phyloP scores from a whole-genome alignment of 768 basidiomycete species.

The Suillus sp. region DNA sequence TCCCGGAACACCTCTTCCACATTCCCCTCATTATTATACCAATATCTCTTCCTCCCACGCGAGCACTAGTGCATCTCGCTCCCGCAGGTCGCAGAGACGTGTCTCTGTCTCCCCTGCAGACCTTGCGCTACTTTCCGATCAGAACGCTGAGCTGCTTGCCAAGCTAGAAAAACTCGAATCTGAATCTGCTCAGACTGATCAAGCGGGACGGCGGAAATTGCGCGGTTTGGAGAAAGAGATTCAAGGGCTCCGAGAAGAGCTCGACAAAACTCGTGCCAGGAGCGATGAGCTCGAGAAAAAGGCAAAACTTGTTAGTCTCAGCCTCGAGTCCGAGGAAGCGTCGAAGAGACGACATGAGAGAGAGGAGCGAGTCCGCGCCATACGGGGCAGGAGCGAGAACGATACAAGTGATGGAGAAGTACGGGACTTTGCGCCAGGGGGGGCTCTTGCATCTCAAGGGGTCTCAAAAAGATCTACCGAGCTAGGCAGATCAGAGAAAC shows the following conservation, averaged over 20 bases:
- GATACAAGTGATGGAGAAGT: conserved; percentile 38
- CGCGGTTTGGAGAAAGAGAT: conserved; percentile 82
- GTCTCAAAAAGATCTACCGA: conserved; percentile 2
- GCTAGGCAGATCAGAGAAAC: conserved; percentile 17
- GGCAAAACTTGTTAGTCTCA: conserved; percentile 44
- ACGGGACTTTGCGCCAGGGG: conserved; percentile 64
- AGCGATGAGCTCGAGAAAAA: conserved; percentile 74
- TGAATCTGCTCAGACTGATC: conserved; percentile 68
- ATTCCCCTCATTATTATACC: conserved; percentile 38
- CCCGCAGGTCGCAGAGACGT: conserved; percentile 35
- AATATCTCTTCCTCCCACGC: conserved; percentile 29
- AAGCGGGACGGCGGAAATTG: conserved; percentile 66
- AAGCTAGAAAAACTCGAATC: conserved; percentile 77
- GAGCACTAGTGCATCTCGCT: conserved; percentile 23
- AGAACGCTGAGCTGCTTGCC: conserved; percentile 77
- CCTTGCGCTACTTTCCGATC: conserved; percentile 71
- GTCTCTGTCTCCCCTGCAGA: conserved; percentile 71
- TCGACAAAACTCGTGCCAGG: conserved; percentile 72
- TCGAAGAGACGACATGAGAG: conserved; percentile 38
- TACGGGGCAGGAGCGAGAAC: conserved; percentile 44
- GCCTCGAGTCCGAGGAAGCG: conserved; percentile 29
- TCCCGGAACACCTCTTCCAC: conserved; percentile 29
- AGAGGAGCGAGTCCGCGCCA: conserved; percentile 54
- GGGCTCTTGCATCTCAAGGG: conserved; percentile 37
- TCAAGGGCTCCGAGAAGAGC: conserved; percentile 66